Evolutionary conservation across 768 basidiomycete species (phyloP), one percentile per base, ranked within the genome.

Genomic region (Tubosaeta sp.): DNA sequence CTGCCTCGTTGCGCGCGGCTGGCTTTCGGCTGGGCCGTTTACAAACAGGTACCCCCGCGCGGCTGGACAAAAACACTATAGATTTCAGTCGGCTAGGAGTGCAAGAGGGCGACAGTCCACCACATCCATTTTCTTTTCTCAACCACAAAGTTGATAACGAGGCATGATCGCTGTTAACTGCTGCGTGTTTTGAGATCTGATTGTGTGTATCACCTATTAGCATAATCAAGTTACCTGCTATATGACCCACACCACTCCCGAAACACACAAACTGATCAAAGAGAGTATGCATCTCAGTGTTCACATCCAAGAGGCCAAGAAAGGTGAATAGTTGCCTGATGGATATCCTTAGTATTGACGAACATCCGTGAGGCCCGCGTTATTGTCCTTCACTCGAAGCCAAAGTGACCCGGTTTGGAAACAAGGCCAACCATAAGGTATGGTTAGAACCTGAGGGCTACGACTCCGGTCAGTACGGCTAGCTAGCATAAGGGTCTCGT

Each of bases 371-470:
- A 91, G 90, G 92, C 2, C 93, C 93, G 6, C 80, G 93, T 18
- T 95, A 95, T 66, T 95, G 93, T 56, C 93, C 93, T 6, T 92
- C 90, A 0, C 75, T 95, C 1, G 93, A 95, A 66, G 82, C 89
- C 10, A 95, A 95, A 65, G 81, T 95, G 9, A 73, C 83, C 34
- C 80, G 90, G 12, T 94, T 94, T 64, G 78, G 78, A 3, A 70
- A 87, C 53, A 91, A 87, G 66, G 69, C 73, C 6, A 69, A 71
- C 5, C 93, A 95, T 60, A 82, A 70, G 2, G 77, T 94, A 36
- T 95, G 92, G 91, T 73, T 95, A 3, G 93, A 95, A 63, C 93
- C 91, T 0, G 93, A 95, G 63, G 93, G 93, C 1, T 93, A 90
- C 52, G 88, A 91, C 60, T 89, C 91, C 14, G 84, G 91, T 89